Evolutionary conservation across 352 stramenopile genomes (phyloP), one percentile per base, ranked within the genome.

Genomic region (Pythium graminicola): DNA sequence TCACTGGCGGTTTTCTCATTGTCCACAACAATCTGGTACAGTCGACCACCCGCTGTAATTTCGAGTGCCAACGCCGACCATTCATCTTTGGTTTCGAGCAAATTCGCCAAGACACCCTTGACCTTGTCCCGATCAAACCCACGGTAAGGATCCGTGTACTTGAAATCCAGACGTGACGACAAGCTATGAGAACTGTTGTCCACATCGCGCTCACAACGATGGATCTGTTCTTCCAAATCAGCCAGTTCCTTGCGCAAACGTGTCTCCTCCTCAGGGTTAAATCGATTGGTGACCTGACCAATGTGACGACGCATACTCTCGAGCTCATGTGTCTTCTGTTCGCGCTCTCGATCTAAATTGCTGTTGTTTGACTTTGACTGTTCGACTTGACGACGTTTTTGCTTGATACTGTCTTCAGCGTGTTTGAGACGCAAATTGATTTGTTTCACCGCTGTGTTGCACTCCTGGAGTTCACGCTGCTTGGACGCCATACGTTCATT

Each of bases 11-110:
- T 99, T 32, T 98, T 89, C 28, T 98, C 95, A 60, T 97, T 98
- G 63, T 99, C 96, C 16, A 99, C 97, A 23, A 99, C 96, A 31
- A 99, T 95, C 66, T 99, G 94, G 62, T 98, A 99, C 8, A 99
- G 73, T 57, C 98, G 98, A 29, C 96, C 96, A 31, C 97, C 97
- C 5, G 96, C 97, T 23, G 90, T 94, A 44, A 99, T 97, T 72
- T 99, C 97, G 1, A 99, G 72, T 14, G 97, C 97, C 13, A 97
- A 97, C 13, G 95, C 86, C 54, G 95, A 86, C 66, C 82, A 88
- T 31, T 89, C 73, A 45, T 99, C 68, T 51, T 97, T 97, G 0
- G 98, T 96, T 49, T 95, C 74, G 7, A 99, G 68, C 8, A 99
- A 73, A 33, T 95, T 94, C 13, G 95, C 96, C n/a, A 99, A 78